Evolutionary conservation across 345 rosid genomes (phyloP), one percentile per base, ranked within the genome.

Genomic region (Stellera chamaejasme): DNA sequence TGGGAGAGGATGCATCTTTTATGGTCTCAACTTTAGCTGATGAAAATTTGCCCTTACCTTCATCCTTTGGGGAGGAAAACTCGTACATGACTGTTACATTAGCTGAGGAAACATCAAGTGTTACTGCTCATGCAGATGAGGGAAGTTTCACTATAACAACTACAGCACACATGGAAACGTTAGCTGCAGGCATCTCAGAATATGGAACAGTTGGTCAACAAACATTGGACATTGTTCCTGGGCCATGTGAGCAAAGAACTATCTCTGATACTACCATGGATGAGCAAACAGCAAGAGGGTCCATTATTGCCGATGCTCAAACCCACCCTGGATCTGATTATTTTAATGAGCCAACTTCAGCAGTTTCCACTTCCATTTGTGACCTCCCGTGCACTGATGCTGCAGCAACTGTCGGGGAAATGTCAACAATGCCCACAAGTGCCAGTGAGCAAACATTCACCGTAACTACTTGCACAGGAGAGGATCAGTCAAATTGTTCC

Each of bases 1-100:
- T 59, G 10, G 62, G 62, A 13, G 62, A 59, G 45, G 62, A 59
- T 28, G 54, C 54, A 15, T 59, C 54, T 6, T 48, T 48, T 53
- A 59, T 59, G 32, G 47, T 48, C 41, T 59, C 62, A 46, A 54
- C 58, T 23, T 45, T 53, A 13, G 53, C 45, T 46, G 66, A 62
- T 23, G 66, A 62, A 27, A 44, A 23, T 45, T 53, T 51, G 54
- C 43, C 32, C 45, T 12, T 62, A 39, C 13, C 54, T 43, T 45
- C 58, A 11, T 3, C 57, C 10, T 43, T 62, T 26, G 45, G 39
- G 32, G 58, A 62, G 19, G 66, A 52, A 9, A 3, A 42, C 46
- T 52, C 39, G 15, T 2, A 36, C 2, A 45, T 62, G 11, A 26
- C 32, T 27, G 39, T 55, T 25, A 43, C 56, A 46, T 27, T 43